Percentiles rank a stretch among this genome's conserved stretches.
Evolutionary conservation across 805 yeast genomes (phyloP).

Genomic region (Cyberlindnera petersonii): DNA sequence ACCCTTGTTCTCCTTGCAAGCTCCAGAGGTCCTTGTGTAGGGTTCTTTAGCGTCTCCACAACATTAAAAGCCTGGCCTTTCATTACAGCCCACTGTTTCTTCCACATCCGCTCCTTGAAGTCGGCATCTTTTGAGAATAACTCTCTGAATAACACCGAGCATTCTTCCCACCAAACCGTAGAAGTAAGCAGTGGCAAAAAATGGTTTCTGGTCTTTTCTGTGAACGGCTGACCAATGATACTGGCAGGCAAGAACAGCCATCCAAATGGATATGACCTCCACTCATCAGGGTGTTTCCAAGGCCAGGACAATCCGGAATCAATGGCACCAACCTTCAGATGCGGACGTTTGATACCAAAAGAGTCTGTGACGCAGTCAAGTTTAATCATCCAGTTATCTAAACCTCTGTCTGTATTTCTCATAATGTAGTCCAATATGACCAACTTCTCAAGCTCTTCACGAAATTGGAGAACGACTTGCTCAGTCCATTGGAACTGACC

Average conservation of each 20-base stretch:
- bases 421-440: conserved; percentile 69
- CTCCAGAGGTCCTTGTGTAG: conserved; percentile 64
- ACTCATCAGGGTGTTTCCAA: conserved; percentile 80
- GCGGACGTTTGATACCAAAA: conserved; percentile 32
- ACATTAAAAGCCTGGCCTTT: conserved; percentile 79
- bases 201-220: conserved; percentile 49
- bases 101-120: conserved; percentile 64
- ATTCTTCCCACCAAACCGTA: conserved; percentile 66
- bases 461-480: conserved; percentile 44
- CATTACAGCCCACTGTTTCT: conserved; percentile 61
- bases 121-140: conserved; percentile 54
- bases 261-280: conserved; percentile 77
- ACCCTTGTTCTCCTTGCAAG: conserved; percentile 55
- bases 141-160: conserved; percentile 42
- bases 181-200: conserved; percentile 57
- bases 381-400: conserved; percentile 76
- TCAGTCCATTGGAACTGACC: conserved; percentile 48
- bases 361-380: conserved; percentile 38
- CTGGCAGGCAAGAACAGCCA: conserved; percentile 67
- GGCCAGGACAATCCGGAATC: conserved; percentile 75
- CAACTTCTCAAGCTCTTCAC: conserved; percentile 61
- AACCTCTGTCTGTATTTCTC: conserved; percentile 71
- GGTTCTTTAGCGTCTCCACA: conserved; percentile 56
- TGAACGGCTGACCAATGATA: conserved; percentile 65
- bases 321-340: conserved; percentile 60